A percentile compares a stretch with the other conserved stretches of the same genome.
Evolutionary conservation across 2,329 filamentous ascomycete species (phyloP).

Genomic region (Fusarium albidum): DNA sequence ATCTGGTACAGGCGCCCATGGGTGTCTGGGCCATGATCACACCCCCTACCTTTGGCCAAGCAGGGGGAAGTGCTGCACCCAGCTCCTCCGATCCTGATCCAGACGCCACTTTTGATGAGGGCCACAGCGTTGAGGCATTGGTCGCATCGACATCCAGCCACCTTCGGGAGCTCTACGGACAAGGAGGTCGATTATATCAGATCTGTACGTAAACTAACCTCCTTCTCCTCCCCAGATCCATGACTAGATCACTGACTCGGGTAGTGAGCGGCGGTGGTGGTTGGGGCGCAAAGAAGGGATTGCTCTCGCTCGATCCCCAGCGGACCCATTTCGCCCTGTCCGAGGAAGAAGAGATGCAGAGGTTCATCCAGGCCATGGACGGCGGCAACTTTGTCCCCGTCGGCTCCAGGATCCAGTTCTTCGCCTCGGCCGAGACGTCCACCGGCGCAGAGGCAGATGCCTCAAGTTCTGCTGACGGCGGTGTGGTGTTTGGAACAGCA

Average conservation of each 20-base stretch:
- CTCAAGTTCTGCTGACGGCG: constrained; percentile 18
- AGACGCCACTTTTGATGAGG: constrained; percentile 31
- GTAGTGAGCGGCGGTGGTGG: constrained; percentile 81
- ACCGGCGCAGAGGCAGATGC: constrained; percentile 34
- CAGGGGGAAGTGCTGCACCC: constrained; percentile 8
- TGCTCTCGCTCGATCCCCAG: constrained; percentile 81
- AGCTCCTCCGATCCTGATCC: constrained; percentile 28
- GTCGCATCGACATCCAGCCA: constrained; percentile 37
- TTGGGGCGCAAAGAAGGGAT: constrained; percentile 82
- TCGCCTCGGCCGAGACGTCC: constrained; percentile 52
- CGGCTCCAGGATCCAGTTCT: constrained; percentile 74
- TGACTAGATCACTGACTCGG: constrained; percentile 23
- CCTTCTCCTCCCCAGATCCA: background rate
- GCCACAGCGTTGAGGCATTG: constrained; percentile 31
- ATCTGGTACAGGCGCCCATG: constrained; percentile 55
- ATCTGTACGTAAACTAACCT: constrained; percentile 46
- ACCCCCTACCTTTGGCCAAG: constrained; percentile 48
- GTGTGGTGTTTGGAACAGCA: constrained; percentile 47
- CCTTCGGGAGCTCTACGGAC: constrained; percentile 47
- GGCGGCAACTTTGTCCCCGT: constrained; percentile 64
- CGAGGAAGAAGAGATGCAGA: constrained; percentile 61
- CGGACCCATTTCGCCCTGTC: constrained; percentile 55
- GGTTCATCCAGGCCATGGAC: constrained; percentile 60
- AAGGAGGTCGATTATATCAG: constrained; percentile 56
- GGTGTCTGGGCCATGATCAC: constrained; percentile 79